Evolutionary conservation across 2,329 filamentous ascomycete genomes (phyloP).

Genomic region (Aspergillus bombycis): DNA sequence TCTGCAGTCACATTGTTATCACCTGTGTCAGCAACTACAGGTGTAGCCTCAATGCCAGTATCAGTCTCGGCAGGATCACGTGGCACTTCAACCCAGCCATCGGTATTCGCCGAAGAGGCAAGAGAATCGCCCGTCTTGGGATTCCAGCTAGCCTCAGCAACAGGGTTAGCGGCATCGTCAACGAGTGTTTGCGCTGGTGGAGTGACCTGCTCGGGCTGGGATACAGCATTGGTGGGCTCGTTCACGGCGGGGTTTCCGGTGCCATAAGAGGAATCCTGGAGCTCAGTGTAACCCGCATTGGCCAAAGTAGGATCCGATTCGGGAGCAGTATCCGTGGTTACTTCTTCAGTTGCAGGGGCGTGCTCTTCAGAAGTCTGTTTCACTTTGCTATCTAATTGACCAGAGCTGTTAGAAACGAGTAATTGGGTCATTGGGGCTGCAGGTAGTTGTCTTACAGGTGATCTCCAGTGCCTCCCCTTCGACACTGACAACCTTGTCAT

Average conservation of each 20-base stretch:
- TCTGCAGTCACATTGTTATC: conserved; percentile 58
- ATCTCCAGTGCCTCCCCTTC: conserved; percentile 58
- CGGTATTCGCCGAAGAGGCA: conserved; percentile 55
- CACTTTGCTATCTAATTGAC: conserved; percentile 53
- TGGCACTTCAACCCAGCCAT: conserved; percentile 76
- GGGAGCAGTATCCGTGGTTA: conserved; percentile 37
- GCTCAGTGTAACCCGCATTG: conserved; percentile 63
- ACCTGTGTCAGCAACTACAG: conserved; percentile 64
- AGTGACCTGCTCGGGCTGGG: conserved; percentile 28
- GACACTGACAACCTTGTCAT: conserved; percentile 61
- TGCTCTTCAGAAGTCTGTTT: conserved; percentile 54
- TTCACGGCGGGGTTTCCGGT: conserved; percentile 63
- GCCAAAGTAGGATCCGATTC: conserved; percentile 62
- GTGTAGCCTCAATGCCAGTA: conserved; percentile 63
- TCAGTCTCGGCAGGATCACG: conserved; percentile 76
- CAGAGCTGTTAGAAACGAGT: conserved; percentile 11
- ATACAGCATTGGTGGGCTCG: conserved; percentile 19
- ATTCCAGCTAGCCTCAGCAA: conserved; percentile 60
- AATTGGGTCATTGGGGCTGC: background rate
- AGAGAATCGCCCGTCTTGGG: conserved; percentile 49
- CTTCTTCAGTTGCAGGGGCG: conserved; percentile 40
- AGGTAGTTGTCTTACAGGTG: conserved; percentile 55
- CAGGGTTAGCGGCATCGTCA: conserved; percentile 46
- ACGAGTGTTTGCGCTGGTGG: conserved; percentile 46
- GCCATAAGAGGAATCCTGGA: conserved; percentile 54